Base-by-base conservation (phyloP, 768 basidiomycete genomes). In the Leccinum aurantiacum region DNA sequence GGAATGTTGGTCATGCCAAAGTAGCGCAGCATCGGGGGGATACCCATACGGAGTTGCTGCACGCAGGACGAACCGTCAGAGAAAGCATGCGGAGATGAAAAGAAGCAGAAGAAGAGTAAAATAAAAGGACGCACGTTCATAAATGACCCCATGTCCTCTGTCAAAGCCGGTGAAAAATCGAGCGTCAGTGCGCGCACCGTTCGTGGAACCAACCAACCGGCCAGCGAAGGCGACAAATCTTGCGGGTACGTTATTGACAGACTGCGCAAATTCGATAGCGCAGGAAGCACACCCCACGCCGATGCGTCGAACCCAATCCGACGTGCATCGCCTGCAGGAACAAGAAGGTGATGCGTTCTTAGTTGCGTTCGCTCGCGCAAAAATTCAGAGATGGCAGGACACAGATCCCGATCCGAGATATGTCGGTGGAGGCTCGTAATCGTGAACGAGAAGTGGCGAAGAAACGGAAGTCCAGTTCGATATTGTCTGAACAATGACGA, bases 281-380 rank as follows among this genome's bases (percentile, higher is more conserved):
- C 80, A 0, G 88, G 88, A 11, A 91, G 75, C 15, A 89, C 84
- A 14, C 88, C 88, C 88, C 88, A 90, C 5, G 84, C 78, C 1
- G 84, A 81, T 0, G 88, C 85, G 62, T 89, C 86, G 63, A 87
- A 89, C 27, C 89, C 89, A 11, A 86, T 78, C 7, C 79, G 76
- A 61, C 76, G 76, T 63, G 83, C 81, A 53, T 82, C 81, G 15
- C 69, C 67, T 7, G 68, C 67, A 4, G 78, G 74, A 1, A 79
- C 79, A 13, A 80, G 76, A 0, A 90, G 77, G 48, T 79, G 76
- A 27, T 89, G 78, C 0, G 82, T 81, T n/a, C 75, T 75, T 46
- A 91, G 73, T 46, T 81, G 72, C 22, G 71, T 72, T 48, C 86
- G 77, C 8, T 81, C 84, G 15, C 85, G 80, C 35, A 91, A 73